Percentiles rank a stretch among this genome's conserved stretches.
phyloP scores from a whole-genome alignment of 2,329 filamentous ascomycete species.

The Cladophialophora immunda region DNA sequence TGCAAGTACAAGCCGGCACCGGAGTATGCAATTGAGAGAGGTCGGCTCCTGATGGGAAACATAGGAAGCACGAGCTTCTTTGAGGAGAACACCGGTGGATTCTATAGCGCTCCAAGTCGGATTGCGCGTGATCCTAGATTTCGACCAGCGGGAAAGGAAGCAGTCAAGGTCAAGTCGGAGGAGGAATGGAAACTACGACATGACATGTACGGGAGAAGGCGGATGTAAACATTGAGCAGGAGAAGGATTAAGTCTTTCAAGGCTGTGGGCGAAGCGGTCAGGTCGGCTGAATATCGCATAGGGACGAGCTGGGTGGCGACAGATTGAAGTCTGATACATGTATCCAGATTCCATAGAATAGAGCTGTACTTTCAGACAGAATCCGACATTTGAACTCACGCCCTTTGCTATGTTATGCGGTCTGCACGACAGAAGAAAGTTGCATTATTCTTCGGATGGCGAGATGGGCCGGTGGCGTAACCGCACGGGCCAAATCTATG shows the following conservation, averaged over 20 bases:
- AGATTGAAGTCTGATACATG: constrained; percentile 8
- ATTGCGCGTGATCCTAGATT: constrained; percentile 41
- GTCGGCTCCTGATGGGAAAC: constrained; percentile 25
- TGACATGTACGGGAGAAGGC: constrained; percentile 35
- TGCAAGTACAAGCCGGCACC: constrained; percentile 35
- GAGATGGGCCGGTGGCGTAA: constrained; percentile 6
- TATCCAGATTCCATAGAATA: constrained; percentile 5
- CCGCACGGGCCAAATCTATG: constrained; percentile 15
- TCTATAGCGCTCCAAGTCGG: constrained; percentile 37
- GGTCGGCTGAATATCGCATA: background rate
- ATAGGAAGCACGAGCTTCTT: constrained; percentile 37
- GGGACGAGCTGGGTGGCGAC: background rate
- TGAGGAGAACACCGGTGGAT: constrained; percentile 34
- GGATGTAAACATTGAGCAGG: constrained; percentile 21
- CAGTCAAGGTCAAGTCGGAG: constrained; percentile 32
- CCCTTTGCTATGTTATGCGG: background rate
- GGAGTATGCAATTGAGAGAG: constrained; percentile 38
- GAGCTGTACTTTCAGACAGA: constrained; percentile 9
- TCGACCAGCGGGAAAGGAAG: constrained; percentile 36
- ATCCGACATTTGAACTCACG: background rate
- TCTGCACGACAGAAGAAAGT: too few relatives aligned
- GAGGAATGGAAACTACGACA: constrained; percentile 35
- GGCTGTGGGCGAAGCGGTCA: background rate
- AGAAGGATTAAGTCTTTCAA: constrained; percentile 4
- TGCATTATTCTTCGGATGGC: constrained; percentile 4